Percentiles rank a stretch among this genome's conserved stretches.
Conservation (phyloP, 441 rosid genomes). For the Jatropha podagrica region DNA sequence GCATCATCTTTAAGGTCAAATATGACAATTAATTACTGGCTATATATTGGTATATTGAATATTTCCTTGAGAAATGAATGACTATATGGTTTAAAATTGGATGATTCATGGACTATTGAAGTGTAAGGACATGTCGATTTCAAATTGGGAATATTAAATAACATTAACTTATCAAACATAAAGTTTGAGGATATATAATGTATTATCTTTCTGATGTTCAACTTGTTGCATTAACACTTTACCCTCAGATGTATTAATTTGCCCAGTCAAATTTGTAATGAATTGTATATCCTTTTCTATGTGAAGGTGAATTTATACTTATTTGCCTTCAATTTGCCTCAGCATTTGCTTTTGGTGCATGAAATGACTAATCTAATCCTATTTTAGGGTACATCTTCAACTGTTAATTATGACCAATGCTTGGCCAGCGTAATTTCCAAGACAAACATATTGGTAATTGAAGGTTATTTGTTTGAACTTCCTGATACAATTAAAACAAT, state of each 20-base stretch:
- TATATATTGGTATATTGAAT: not conserved
- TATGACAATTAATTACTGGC: not conserved
- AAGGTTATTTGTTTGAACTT: slow-evolving; percentile 95
- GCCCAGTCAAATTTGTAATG: not conserved
- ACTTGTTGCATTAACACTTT: not conserved
- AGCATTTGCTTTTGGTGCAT: slow-evolving; percentile 11
- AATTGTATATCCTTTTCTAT: not conserved
- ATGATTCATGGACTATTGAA: not conserved
- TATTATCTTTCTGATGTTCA: not conserved
- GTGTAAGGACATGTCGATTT: not conserved
- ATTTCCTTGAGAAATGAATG: not conserved
- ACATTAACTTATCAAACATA: not conserved
- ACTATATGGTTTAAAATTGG: not conserved
- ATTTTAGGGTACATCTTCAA: slow-evolving; percentile 86
- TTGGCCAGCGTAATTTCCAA: slow-evolving; percentile 72
- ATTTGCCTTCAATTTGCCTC: not conserved
- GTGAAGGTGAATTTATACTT: not conserved
- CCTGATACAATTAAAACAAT: slow-evolving; percentile 85
- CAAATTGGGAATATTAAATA: not conserved
- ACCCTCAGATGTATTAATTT: not conserved
- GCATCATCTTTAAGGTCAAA: not conserved
- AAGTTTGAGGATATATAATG: not conserved
- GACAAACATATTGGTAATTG: slow-evolving; percentile 78
- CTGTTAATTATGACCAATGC: slow-evolving; percentile 66
- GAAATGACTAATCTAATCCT: slow-evolving; percentile 13